Evolutionary conservation across 208 protist species (phyloP), one percentile per base, ranked within the genome.

Genomic region (Polymyxa betae): DNA sequence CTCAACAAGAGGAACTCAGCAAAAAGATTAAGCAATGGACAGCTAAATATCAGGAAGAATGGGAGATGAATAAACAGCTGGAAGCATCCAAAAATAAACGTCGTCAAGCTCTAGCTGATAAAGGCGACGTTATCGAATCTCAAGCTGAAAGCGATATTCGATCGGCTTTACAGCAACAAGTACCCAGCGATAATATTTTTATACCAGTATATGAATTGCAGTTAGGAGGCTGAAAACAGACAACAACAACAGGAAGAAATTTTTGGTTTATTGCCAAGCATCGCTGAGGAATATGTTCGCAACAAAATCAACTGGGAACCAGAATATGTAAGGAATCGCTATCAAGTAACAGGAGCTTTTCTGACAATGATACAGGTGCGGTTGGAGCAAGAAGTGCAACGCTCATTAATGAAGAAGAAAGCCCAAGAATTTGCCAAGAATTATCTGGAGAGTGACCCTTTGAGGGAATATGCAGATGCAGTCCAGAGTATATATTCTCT

Each of bases 11-110:
- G 12, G 72, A 82, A 82, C 16, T 43, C 16, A 5, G 35, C 5
- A 5, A n/a, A 12, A 82, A 82, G n/a, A n/a, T 82, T 20, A n/a
- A 5, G 16, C 72, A 82, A n/a, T 82, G 72, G 72, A 82, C 72
- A 5, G n/a, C 5, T 82, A 82, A 82, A 43, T 82, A 82, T 43
- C n/a, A 43, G 72, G 5, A 5, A 12, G 72, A 82, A 43, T 43
- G 72, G 35, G 5, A 5, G 16, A 20, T 82, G n/a, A 35, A 43
- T 5, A 5, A n/a, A 45, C 10, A 35, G n/a, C 16, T 82, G 5
- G 72, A 82, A 35, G 72, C n/a, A 43, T 5, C 72, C 35, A 82
- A 82, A 35, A 82, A 45, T 5, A 35, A 60, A 60, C 49, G 49
- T 24, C 49, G 49, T 60, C 49, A 60, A 60, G 24, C 24, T 5